A percentile compares a stretch with the other conserved stretches of the same genome.
Conservation (phyloP, 805 yeast genomes). For the Lachancea fermentati region DNA sequence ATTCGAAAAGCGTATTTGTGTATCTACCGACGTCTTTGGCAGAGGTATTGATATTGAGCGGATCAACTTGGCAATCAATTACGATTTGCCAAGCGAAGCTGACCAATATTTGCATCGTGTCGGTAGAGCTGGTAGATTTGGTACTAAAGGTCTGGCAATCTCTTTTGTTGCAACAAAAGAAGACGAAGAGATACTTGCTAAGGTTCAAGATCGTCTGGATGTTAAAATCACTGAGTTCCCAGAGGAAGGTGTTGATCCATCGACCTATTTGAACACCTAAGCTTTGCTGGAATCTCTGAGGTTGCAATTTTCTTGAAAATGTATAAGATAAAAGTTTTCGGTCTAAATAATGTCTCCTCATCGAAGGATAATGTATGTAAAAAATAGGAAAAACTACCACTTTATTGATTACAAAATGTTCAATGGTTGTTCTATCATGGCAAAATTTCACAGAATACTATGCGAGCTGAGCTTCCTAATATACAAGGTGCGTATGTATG, state of each 20-base stretch:
- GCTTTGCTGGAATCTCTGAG: conserved; percentile 4
- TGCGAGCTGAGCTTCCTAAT: too few relatives aligned
- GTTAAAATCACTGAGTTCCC: conserved; percentile 94
- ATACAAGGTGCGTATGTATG: too few relatives aligned
- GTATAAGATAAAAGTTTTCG: conserved; percentile 5
- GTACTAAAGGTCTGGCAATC: conserved; percentile 96
- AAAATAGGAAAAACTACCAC: conserved; percentile 6
- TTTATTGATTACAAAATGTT: too few relatives aligned
- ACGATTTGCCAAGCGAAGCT: conserved; percentile 93
- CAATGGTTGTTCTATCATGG: too few relatives aligned
- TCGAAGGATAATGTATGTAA: conserved; percentile 7
- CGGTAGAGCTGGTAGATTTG: conserved; percentile 99
- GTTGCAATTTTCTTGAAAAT: conserved; percentile 2
- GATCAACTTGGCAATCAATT: conserved; percentile 95
- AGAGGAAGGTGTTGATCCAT: conserved; percentile 95
- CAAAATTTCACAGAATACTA: too few relatives aligned
- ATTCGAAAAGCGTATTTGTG: conserved; percentile 98
- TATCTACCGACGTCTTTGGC: conserved; percentile 96
- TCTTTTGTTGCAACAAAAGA: conserved; percentile 81
- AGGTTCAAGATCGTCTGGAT: conserved; percentile 96
- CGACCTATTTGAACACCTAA: conserved; percentile 94
- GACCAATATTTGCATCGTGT: conserved; percentile 98
- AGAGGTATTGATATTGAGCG: conserved; percentile 99
- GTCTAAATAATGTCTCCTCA: conserved; percentile 5
- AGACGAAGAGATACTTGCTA: conserved; percentile 83